Evolutionary conservation across 2,329 filamentous ascomycete genomes (phyloP), one percentile per base, ranked within the genome.

Genomic region (Penicillium paneum): DNA sequence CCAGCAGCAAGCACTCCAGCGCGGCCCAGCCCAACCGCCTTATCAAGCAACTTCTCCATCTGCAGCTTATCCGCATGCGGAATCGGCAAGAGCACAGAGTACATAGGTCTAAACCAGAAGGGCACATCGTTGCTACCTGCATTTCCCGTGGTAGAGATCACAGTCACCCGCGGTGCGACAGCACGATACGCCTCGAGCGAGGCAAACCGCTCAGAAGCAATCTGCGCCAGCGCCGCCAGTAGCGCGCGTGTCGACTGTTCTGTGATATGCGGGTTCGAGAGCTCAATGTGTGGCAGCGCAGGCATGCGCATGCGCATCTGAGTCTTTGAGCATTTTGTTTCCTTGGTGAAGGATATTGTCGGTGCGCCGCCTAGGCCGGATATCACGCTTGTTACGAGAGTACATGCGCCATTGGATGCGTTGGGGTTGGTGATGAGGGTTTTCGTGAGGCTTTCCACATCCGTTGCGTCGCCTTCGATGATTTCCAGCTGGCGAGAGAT

Each of bases 291-390:
- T 6, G 59, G 59, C 1, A 61, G 5, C 11, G 54, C 19, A 5
- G 59, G 57, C 3, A 60, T 26, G 1, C 59, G 57, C 3, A 60
- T 26, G 1, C 59, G 57, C 11, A 60, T 29, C 17, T 40, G 35
- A 8, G 17, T 40, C 10, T 29, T 49, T 52, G 2, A 15, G 29
- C 36, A 59, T 49, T 24, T 50, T 40, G 19, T 38, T 48, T 35
- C 59, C 48, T 19, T 49, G 11, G 61, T 61, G 8, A 71, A 60
- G 38, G 50, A 45, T 0, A 60, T 42, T 31, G 35, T 40, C 5
- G 67, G 67, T 10, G 63, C 57, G 11, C 65, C 66, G 49, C 80
- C 80, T 24, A 83, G 69, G n/a, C 79, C 80, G 21, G 70, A 75
- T 41, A 81, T 56, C 51, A 83, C 76, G 10, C 68, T 68, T 53